A percentile compares a stretch with the other conserved stretches of the same genome.
These are phyloP conservation scores for Cymodocea nodosa DNA, from an alignment of 116 monocot genomes.

Conservation along the genomic window DNA sequence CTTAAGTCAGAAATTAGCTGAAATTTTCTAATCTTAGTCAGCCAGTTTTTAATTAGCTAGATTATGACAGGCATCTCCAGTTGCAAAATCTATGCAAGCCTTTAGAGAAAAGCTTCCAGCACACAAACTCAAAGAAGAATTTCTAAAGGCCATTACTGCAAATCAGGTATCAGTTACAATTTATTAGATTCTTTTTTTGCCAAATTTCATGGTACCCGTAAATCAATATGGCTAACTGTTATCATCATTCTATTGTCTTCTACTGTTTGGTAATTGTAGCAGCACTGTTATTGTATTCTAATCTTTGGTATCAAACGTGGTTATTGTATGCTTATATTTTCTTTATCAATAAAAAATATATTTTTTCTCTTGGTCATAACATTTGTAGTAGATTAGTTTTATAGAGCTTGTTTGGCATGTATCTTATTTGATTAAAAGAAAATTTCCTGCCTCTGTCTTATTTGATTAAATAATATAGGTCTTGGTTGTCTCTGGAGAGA, in stretches of 20 bases:
- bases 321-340: too few species aligned
- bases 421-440: too few species aligned
- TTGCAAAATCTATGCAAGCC: conserved; percentile 67
- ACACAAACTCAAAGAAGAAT: conserved; percentile 62
- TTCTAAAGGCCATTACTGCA: conserved; percentile 55
- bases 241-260: too few species aligned
- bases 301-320: too few species aligned
- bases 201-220: too few species aligned
- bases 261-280: too few species aligned
- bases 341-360: too few species aligned
- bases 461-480: conserved; percentile 32
- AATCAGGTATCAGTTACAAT: conserved; percentile 51
- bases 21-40: too few species aligned
- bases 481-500: conserved; percentile 92
- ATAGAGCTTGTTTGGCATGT: neutral
- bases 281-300: too few species aligned
- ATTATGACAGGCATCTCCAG: conserved; percentile 31
- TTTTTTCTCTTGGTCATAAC: too few species aligned
- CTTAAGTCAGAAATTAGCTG: too few species aligned
- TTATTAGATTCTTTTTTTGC: neutral
- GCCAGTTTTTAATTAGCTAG: neutral
- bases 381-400: neutral
- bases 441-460: neutral
- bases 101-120: conserved; percentile 95
- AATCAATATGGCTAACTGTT: too few species aligned